A percentile compares a stretch with the other conserved stretches of the same genome.
phyloP scores from a whole-genome alignment of 1,284 basidiomycete species.

The Leccinum griseonigrum region DNA sequence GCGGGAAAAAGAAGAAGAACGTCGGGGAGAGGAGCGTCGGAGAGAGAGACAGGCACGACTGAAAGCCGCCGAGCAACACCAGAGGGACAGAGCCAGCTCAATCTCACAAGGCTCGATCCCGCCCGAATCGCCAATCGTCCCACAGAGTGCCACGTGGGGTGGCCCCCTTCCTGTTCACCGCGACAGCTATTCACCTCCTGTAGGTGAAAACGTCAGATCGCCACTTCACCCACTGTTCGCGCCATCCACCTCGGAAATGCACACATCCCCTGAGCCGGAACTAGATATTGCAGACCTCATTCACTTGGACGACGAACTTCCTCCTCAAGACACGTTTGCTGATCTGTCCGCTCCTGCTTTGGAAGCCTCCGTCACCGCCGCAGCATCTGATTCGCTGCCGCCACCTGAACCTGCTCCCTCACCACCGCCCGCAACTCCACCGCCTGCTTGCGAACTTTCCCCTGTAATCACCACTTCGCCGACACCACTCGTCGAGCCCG shows the following conservation, averaged over 20 bases:
- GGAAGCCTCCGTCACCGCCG: conserved; percentile 10
- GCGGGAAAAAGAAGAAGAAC: conserved; percentile 54
- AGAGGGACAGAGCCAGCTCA: conserved; percentile 44
- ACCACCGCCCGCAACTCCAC: conserved; percentile 9
- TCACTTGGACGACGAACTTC: conserved; percentile 70
- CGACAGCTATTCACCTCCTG: conserved; percentile 25
- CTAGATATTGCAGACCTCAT: conserved; percentile 73
- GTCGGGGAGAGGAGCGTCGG: conserved; percentile 49
- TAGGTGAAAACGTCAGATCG: conserved; percentile 29
- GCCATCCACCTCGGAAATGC: conserved; percentile 43
- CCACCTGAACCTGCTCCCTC: conserved; percentile 21
- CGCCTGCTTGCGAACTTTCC: conserved; percentile 11
- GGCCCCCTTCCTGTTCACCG: conserved; percentile 46
- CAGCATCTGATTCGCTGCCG: conserved; percentile 8
- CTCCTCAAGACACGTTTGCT: conserved; percentile 19
- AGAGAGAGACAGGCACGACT: conserved; percentile 59
- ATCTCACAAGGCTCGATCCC: conserved; percentile 49
- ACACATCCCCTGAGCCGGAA: conserved; percentile 51
- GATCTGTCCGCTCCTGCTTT: conserved; percentile 16
- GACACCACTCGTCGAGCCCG: conserved; percentile 38
- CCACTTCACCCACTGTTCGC: conserved; percentile 40
- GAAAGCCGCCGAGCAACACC: conserved; percentile 43
- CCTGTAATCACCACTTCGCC: conserved; percentile 15
- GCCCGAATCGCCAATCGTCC: conserved; percentile 59
- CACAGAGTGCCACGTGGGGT: conserved; percentile 52